These are phyloP conservation scores for Paecilomyces sp. DNA, from an alignment of 2,329 filamentous ascomycete species.

Conservation along the genomic window DNA sequence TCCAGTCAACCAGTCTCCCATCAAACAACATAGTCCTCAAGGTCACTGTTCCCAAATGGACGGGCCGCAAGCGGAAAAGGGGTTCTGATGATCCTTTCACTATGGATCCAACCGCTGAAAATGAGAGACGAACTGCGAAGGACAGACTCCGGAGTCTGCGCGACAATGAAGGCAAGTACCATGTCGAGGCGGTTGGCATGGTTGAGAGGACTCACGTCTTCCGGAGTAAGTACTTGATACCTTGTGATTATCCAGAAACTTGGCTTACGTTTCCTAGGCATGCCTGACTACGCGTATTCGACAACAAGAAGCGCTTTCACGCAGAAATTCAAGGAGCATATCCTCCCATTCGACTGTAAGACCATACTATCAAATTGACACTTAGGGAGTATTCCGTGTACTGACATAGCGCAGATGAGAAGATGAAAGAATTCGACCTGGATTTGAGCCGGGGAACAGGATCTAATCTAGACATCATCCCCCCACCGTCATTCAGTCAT, in stretches of 20 bases:
- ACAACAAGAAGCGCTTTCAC: slow-evolving; percentile 63
- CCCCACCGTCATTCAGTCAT: slow-evolving; percentile 71
- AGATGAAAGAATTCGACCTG: slow-evolving; percentile 60
- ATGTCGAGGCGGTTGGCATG: slow-evolving; percentile 62
- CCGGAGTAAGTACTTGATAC: slow-evolving; percentile 47
- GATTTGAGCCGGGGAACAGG: slow-evolving; percentile 54
- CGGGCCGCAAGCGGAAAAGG: slow-evolving; percentile 76
- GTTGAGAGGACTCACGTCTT: slow-evolving; percentile 81
- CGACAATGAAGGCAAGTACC: slow-evolving; percentile 63
- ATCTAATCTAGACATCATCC: slow-evolving; percentile 63
- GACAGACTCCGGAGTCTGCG: slow-evolving; percentile 45
- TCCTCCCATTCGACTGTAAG: slow-evolving; percentile 65
- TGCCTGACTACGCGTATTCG: slow-evolving; percentile 83
- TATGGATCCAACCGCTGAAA: slow-evolving; percentile 25
- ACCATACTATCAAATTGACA: slow-evolving; percentile 3
- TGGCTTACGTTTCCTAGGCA: slow-evolving; percentile 33
- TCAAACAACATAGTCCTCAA: slow-evolving; percentile 83
- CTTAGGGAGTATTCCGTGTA: not conserved
- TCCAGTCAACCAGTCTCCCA: slow-evolving; percentile 66
- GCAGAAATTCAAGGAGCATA: slow-evolving; percentile 60
- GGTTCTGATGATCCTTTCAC: slow-evolving; percentile 63
- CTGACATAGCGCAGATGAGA: slow-evolving; percentile 37
- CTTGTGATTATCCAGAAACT: not conserved
- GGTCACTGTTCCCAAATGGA: slow-evolving; percentile 77
- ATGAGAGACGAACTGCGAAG: slow-evolving; percentile 15